These are phyloP conservation scores for Myxozyma melibiosi DNA, from an alignment of 805 yeast genomes.

Conservation along the genomic window DNA sequence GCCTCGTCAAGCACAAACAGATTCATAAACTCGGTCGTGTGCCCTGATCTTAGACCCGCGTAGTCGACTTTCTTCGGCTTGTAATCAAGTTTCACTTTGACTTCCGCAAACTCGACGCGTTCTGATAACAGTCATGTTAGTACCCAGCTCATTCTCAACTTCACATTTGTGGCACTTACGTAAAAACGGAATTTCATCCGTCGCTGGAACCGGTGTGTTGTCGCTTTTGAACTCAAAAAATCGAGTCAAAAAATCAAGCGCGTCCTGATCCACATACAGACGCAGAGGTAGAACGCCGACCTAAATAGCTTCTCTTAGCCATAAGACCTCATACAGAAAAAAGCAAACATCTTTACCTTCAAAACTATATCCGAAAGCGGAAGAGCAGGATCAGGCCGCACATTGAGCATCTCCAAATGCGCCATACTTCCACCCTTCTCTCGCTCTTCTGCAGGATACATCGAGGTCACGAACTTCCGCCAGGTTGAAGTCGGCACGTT, in stretches of 20 bases:
- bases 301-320: constrained; percentile 22
- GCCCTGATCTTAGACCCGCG: constrained; percentile 82
- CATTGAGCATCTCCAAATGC: constrained; percentile 53
- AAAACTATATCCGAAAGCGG: constrained; percentile 71
- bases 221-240: constrained; percentile 81
- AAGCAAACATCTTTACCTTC: constrained; percentile 40
- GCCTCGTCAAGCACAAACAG: constrained; percentile 89
- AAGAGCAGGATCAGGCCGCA: constrained; percentile 63
- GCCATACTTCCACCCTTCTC: constrained; percentile 71
- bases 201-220: constrained; percentile 23
- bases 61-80: constrained; percentile 89
- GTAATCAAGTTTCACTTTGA: constrained; percentile 77
- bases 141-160: no score
- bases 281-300: constrained; percentile 66
- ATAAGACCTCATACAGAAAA: not conserved
- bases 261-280: constrained; percentile 89
- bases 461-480: constrained; percentile 76
- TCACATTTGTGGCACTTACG: constrained; percentile 17
- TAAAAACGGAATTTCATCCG: constrained; percentile 33
- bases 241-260: constrained; percentile 77
- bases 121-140: constrained; percentile 46
- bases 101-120: constrained; percentile 52
- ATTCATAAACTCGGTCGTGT: constrained; percentile 82
- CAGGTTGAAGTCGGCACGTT: constrained; percentile 86
- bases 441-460: constrained; percentile 69